phyloP scores from a whole-genome alignment of 805 yeast genomes.

The Candida hispaniensis region DNA sequence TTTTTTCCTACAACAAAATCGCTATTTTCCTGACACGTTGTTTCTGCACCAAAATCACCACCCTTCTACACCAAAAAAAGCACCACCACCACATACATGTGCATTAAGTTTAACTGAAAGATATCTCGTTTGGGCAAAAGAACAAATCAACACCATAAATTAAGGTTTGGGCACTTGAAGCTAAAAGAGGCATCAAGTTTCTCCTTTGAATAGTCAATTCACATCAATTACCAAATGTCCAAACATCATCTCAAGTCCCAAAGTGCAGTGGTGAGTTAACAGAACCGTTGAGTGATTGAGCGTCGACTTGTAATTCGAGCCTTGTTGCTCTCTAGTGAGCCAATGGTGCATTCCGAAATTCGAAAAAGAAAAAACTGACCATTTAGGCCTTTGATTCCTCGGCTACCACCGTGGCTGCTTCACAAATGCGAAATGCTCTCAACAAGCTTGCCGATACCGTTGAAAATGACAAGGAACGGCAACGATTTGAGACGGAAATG shows the following conservation, averaged over 20 bases:
- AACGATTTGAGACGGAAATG: constrained; percentile 77
- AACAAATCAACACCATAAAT: too few relatives aligned
- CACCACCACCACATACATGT: too few relatives aligned
- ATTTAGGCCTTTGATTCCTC: constrained; percentile 78
- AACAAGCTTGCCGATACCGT: constrained; percentile 84
- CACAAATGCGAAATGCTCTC: constrained; percentile 94
- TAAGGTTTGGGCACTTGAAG: too few relatives aligned
- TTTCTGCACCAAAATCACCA: too few relatives aligned
- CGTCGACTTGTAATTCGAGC: constrained; percentile 1
- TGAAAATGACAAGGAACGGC: constrained; percentile 32
- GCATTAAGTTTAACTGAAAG: too few relatives aligned
- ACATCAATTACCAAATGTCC: constrained; percentile 20
- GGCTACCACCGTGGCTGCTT: constrained; percentile 89
- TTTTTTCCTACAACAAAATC: too few relatives aligned
- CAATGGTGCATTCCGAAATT: not conserved
- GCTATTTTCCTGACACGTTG: too few relatives aligned
- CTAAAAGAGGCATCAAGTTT: not conserved
- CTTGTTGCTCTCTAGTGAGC: not conserved
- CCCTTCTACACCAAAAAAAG: too few relatives aligned
- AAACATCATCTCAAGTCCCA: constrained; percentile 62
- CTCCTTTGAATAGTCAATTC: not conserved
- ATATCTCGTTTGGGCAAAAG: too few relatives aligned
- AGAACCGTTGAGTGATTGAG: too few relatives aligned
- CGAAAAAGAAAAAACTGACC: too few relatives aligned
- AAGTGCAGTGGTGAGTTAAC: constrained; percentile 57